Conservation (phyloP, 768 basidiomycete species). For the Hygrophorus russula region DNA sequence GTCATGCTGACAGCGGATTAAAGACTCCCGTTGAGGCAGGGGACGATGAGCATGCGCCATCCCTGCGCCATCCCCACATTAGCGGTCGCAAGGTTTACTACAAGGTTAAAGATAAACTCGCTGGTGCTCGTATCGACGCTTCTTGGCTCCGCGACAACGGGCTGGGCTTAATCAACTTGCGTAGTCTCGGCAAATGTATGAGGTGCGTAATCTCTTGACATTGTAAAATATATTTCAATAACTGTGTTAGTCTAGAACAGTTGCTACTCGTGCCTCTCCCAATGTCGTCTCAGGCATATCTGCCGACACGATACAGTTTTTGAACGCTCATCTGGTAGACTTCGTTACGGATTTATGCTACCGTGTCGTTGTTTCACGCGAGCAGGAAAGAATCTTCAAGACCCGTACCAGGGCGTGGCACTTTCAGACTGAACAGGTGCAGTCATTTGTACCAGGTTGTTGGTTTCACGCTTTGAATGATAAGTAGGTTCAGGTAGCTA, state of each 20-base stretch:
- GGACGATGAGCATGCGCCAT: conserved; percentile 3
- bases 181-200: conserved; percentile 25
- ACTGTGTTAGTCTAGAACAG: conserved; percentile 10
- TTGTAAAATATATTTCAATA: conserved; percentile 2
- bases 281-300: conserved; percentile 24
- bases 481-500: conserved; percentile 28
- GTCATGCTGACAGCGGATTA: conserved; percentile 5
- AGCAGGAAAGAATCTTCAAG: conserved; percentile 50
- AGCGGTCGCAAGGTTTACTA: conserved; percentile 35
- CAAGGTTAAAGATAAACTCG: conserved; percentile 30
- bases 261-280: conserved; percentile 11
- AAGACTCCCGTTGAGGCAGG: neutral
- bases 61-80: conserved; percentile 10
- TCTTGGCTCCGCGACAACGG: conserved; percentile 28
- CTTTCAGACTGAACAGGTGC: conserved; percentile 20
- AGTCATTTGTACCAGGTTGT: neutral
- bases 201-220: conserved; percentile 18
- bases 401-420: conserved; percentile 51
- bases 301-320: conserved; percentile 30
- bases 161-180: conserved; percentile 39
- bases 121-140: conserved; percentile 32
- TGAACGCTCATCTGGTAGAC: conserved; percentile 33
- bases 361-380: conserved; percentile 40
- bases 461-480: neutral
- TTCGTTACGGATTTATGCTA: conserved; percentile 44